Evolutionary conservation across 768 basidiomycete genomes (phyloP), one percentile per base, ranked within the genome.

Genomic region (Boletus fagicola): DNA sequence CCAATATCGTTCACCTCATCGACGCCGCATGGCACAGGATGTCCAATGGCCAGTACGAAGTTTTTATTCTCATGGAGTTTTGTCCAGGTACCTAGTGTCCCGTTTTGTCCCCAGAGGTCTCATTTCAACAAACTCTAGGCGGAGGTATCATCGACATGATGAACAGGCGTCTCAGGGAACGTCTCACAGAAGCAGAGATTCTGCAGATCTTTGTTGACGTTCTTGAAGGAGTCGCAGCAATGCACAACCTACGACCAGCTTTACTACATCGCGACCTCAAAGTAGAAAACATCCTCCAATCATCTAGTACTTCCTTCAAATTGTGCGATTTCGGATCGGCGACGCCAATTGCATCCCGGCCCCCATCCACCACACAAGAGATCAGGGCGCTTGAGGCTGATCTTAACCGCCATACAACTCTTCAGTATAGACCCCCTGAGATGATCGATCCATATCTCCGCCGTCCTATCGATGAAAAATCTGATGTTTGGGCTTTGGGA

Each of bases 91-190:
- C 62, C 81, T 26, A 54, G 51, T 40, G 6, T 49, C 20, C 24
- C 22, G 15, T 47, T 54, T 16, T 48, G 3, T 7, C 12, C 46
- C 46, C 36, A 28, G 36, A 40, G 39, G 65, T 42, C 65, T 61
- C 47, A 61, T 53, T 50, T 39, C 28, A 44, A 39, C 52, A 15
- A 33, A 50, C 13, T 26, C 2, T 62, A 93, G 94, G 94, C 48
- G 97, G 97, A 39, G 97, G 97, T 36, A 98, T 99, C 62, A 98
- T 99, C 74, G 97, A 99, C 76, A 94, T 98, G 88, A 94, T 99
- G 92, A 99, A 99, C 74, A 86, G 94, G 63, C 85, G 97, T 51
- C 80, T 99, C 46, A 84, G 95, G 53, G 94, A 98, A 74, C 85
- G 97, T 26, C 81, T 98, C 42, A 95, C 93, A 3, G 97, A 99